phyloP scores from a whole-genome alignment of 2,329 filamentous ascomycete species.

The Trichocomaceae sp. region DNA sequence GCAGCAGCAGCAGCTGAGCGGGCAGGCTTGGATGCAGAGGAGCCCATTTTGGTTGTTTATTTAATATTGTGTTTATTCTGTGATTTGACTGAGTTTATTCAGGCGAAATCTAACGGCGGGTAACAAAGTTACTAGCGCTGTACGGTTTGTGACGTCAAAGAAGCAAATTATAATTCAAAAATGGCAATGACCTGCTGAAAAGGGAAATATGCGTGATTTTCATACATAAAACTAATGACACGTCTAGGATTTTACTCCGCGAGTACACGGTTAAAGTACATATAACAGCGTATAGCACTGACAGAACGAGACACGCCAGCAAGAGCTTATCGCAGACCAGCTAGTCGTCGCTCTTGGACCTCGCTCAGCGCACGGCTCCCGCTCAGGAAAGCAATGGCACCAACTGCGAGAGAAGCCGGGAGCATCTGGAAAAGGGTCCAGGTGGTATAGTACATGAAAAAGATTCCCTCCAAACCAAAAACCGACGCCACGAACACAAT shows the following conservation, averaged over 20 bases:
- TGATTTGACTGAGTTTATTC: too few relatives aligned
- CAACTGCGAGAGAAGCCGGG: conserved; percentile 63
- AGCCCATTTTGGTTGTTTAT: conserved; percentile 43
- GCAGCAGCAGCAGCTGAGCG: conserved; percentile 44
- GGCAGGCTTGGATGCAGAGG: conserved; percentile 51
- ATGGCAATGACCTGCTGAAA: conserved; percentile 1
- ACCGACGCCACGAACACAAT: conserved; percentile 80
- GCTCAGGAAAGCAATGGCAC: conserved; percentile 69
- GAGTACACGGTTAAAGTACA: too few relatives aligned
- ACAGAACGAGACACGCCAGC: background rate
- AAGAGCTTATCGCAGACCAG: conserved; percentile 53
- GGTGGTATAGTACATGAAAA: conserved; percentile 86
- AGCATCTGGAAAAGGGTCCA: conserved; percentile 92
- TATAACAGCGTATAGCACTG: too few relatives aligned
- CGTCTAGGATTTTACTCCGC: too few relatives aligned
- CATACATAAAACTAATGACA: background rate
- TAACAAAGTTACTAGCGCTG: too few relatives aligned
- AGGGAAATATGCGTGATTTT: background rate
- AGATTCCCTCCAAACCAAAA: conserved; percentile 78
- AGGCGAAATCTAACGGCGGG: too few relatives aligned
- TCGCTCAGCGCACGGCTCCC: conserved; percentile 86
- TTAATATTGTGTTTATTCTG: too few relatives aligned
- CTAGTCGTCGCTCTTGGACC: conserved; percentile 79
- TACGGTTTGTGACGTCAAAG: conserved; percentile 5
- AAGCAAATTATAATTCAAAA: background rate